These are phyloP conservation scores for Suillus tomentosus DNA, from an alignment of 768 basidiomycete species.

Conservation along the genomic window DNA sequence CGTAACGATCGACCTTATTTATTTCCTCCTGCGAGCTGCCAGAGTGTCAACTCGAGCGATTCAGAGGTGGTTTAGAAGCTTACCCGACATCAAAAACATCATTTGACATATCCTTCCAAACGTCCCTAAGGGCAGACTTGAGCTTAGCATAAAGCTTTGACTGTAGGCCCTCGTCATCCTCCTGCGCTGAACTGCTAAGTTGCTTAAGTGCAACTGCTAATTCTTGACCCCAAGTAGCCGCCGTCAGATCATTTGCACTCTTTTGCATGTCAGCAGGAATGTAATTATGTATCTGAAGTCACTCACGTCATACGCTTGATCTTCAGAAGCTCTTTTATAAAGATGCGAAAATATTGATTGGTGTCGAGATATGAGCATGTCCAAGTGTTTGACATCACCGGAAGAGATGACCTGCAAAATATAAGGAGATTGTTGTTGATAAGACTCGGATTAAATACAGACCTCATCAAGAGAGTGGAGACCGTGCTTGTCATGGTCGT, in stretches of 20 bases:
- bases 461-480: conserved; percentile 74
- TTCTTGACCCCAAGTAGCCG: conserved; percentile 81
- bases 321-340: conserved; percentile 69
- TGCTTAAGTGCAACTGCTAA: conserved; percentile 69
- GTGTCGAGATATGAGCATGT: conserved; percentile 62
- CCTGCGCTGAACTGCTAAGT: conserved; percentile 49
- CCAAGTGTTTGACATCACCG: conserved; percentile 51
- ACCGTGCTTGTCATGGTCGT: conserved; percentile 34
- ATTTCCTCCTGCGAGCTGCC: conserved; percentile 72
- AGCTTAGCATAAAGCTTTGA: conserved; percentile 54
- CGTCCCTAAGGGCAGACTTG: conserved; percentile 63
- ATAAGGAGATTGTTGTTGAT: conserved; percentile 1
- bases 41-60: neutral
- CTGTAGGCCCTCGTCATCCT: conserved; percentile 29
- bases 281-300: neutral
- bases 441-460: conserved; percentile 25
- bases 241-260: conserved; percentile 84
- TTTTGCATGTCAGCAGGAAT: conserved; percentile 30
- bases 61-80: conserved; percentile 19
- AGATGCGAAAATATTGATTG: conserved; percentile 68
- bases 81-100: conserved; percentile 88
- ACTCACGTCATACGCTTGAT: conserved; percentile 79
- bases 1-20: conserved; percentile 62
- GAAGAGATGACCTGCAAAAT: conserved; percentile 52
- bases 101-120: conserved; percentile 68